Conservation (phyloP, 2,329 filamentous ascomycete species). For the Botrytis cinerea region DNA sequence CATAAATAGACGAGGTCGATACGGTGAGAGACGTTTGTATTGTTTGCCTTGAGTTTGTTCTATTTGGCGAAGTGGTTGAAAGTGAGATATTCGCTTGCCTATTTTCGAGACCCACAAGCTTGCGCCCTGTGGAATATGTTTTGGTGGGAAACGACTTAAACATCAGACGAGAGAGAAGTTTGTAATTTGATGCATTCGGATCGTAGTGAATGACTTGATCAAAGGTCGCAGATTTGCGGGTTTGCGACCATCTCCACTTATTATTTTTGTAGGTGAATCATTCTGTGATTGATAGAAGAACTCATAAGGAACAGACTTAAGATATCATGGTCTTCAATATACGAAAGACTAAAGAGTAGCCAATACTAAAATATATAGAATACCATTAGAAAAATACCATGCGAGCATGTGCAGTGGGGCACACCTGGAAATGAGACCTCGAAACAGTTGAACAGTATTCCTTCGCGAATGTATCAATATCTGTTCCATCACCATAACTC, state of each 20-base stretch:
- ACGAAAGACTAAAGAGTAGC: no score
- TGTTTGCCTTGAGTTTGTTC: background rate
- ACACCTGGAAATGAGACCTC: background rate
- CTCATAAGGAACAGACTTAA: rapidly evolving
- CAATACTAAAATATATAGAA: background rate
- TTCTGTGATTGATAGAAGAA: no score
- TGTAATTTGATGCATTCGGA: background rate
- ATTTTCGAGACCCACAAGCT: background rate
- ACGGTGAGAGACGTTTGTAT: background rate
- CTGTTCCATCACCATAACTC: background rate
- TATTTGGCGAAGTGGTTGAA: background rate
- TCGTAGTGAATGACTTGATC: background rate
- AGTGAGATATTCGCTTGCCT: background rate
- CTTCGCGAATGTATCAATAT: background rate
- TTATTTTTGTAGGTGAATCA: background rate
- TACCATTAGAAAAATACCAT: background rate
- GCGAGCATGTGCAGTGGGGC: no score
- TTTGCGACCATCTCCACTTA: background rate
- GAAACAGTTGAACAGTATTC: background rate
- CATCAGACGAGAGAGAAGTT: background rate
- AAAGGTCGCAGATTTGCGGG: background rate
- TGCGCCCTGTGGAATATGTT: background rate
- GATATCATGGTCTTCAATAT: background rate
- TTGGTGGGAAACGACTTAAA: background rate
- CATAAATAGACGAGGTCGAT: background rate